Evolutionary conservation across 371 early-diverging fungal species (phyloP).

Genomic region (Amoeboaphelidium protococcarum): DNA sequence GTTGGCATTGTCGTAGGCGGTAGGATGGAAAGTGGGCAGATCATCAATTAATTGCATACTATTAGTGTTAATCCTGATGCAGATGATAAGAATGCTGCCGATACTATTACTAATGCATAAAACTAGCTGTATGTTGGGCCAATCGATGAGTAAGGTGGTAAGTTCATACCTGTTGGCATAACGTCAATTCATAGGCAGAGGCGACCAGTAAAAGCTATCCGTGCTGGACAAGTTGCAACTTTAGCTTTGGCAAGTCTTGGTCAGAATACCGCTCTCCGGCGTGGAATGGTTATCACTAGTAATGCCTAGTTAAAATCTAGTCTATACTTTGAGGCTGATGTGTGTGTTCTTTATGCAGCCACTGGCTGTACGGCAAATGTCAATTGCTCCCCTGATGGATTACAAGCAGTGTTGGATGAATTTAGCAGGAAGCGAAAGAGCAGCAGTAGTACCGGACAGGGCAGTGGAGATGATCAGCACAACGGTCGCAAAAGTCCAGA

Average conservation of each 20-base stretch:
- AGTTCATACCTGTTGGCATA: slow-evolving; percentile 11
- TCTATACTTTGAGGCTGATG: slow-evolving; percentile 20
- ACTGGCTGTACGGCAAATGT: too few relatives aligned
- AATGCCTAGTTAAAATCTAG: not conserved
- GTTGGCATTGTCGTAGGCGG: slow-evolving; percentile 18
- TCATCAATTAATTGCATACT: slow-evolving; percentile 54
- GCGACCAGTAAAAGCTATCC: slow-evolving; percentile 11
- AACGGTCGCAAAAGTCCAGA: not conserved
- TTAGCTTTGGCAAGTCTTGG: slow-evolving; percentile 10
- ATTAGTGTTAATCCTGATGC: slow-evolving; percentile 77
- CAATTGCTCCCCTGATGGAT: too few relatives aligned
- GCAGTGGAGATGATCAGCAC: not conserved
- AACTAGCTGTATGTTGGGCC: slow-evolving; percentile 15
- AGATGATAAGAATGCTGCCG: slow-evolving; percentile 10
- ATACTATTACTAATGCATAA: slow-evolving; percentile 1
- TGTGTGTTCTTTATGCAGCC: slow-evolving; percentile 11
- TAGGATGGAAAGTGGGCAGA: slow-evolving; percentile 9
- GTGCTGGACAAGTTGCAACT: slow-evolving; percentile 15
- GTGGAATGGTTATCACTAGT: slow-evolving; percentile 14
- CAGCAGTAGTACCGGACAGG: too few relatives aligned
- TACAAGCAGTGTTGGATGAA: not conserved
- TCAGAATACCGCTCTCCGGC: slow-evolving; percentile 19
- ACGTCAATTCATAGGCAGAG: slow-evolving; percentile 18
- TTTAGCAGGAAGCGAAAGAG: not conserved
- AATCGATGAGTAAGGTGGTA: slow-evolving; percentile 26